A percentile compares a stretch with the other conserved stretches of the same genome.
Conservation (phyloP, 2,329 filamentous ascomycete genomes). For the Zelopaecilomyces penicillatus region DNA sequence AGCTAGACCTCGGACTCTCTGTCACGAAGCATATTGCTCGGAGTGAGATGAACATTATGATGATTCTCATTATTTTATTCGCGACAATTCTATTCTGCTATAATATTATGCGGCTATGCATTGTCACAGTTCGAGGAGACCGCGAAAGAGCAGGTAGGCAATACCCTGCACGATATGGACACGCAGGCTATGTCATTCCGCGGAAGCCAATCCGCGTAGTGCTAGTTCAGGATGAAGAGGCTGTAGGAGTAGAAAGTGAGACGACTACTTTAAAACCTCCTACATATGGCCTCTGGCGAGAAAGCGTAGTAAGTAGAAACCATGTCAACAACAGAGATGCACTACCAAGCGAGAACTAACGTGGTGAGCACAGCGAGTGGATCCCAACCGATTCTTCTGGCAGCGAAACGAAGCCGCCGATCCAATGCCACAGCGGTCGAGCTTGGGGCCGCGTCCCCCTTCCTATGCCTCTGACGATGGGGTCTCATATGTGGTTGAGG, state of each 20-base stretch:
- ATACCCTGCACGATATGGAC: conserved; percentile 31
- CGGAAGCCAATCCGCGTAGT: conserved; percentile 67
- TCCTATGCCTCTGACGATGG: conserved; percentile 72
- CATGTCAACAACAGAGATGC: background rate
- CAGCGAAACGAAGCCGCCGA: conserved; percentile 48
- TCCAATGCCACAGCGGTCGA: conserved; percentile 15
- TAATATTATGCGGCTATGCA: conserved; percentile 62
- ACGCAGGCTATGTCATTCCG: conserved; percentile 63
- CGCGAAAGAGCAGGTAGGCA: conserved; percentile 7
- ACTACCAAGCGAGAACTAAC: conserved; percentile 2
- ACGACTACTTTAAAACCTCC: conserved; percentile 59
- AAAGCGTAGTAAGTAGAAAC: conserved; percentile 60
- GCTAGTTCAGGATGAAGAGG: conserved; percentile 66
- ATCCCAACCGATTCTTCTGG: conserved; percentile 78
- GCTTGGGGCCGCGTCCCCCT: conserved; percentile 49
- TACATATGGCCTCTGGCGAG: conserved; percentile 77
- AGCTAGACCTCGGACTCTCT: conserved; percentile 62
- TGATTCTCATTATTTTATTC: conserved; percentile 69
- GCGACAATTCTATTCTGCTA: conserved; percentile 75
- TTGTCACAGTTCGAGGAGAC: conserved; percentile 50
- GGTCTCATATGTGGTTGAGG: conserved; percentile 62
- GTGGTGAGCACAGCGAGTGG: conserved; percentile 48
- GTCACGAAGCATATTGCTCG: conserved; percentile 55
- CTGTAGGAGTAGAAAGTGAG: conserved; percentile 46
- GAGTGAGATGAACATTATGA: conserved; percentile 68